A percentile compares a stretch with the other conserved stretches of the same genome.
phyloP scores from a whole-genome alignment of 1,284 basidiomycete genomes.

The Trichosporon coremiiforme region DNA sequence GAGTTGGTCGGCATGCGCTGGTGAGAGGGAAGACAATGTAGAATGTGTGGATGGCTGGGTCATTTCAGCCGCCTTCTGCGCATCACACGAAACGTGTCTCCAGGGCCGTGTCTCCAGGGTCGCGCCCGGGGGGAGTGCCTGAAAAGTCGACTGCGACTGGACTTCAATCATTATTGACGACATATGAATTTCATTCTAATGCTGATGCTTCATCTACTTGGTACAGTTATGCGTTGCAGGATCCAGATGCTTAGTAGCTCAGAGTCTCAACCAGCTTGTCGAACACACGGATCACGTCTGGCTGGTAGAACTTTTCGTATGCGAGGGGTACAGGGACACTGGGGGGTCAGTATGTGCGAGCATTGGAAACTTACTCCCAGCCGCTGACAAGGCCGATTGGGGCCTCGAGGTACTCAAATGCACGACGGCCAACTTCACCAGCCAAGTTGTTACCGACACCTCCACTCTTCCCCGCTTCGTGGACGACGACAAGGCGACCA shows the following conservation, averaged over 20 bases:
- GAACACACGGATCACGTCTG: constrained; percentile 76
- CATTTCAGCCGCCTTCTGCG: no score
- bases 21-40: no score
- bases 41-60: no score
- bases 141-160: no score
- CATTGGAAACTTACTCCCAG: constrained; percentile 75
- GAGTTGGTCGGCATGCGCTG: no score
- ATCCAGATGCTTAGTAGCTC: constrained; percentile 61
- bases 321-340: constrained; percentile 78
- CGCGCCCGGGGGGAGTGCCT: no score
- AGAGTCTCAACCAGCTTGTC: constrained; percentile 83
- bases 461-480: constrained; percentile 81
- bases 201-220: neutral
- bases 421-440: constrained; percentile 79
- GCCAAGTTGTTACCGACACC: constrained; percentile 85
- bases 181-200: constrained; percentile 34
- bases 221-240: constrained; percentile 1
- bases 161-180: constrained; percentile 24
- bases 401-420: constrained; percentile 82
- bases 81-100: neutral
- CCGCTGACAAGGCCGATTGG: constrained; percentile 82
- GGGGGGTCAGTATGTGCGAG: constrained; percentile 13
- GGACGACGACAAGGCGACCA: constrained; percentile 81
- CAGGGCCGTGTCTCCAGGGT: no score
- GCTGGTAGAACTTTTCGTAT: constrained; percentile 88